A percentile compares a stretch with the other conserved stretches of the same genome.
Conservation (phyloP, 129 eudicot genomes). For the Flaveria sonorensis region DNA sequence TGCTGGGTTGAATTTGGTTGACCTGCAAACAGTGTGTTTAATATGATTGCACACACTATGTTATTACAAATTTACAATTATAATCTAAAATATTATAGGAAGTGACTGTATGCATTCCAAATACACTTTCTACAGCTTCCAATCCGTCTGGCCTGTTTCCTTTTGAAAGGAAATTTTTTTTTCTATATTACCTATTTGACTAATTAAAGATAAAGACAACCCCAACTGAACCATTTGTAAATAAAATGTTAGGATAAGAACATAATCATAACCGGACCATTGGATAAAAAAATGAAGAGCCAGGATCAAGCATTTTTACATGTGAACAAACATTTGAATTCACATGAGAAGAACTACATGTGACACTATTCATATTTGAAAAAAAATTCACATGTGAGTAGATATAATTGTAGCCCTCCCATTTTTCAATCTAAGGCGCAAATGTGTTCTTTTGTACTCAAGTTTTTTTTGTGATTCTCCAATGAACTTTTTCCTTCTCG, state of each 20-base stretch:
- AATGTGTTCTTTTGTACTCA: neutral
- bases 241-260: neutral
- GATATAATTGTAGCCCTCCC: no score
- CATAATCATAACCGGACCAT: neutral
- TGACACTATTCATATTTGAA: no score
- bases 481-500: neutral
- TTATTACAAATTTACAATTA: neutral
- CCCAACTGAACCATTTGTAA: neutral
- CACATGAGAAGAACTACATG: no score
- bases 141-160: neutral
- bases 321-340: neutral
- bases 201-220: neutral
- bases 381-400: no score
- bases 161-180: no score
- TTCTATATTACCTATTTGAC: no score
- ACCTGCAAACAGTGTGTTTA: neutral
- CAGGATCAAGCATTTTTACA: neutral
- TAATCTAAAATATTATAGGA: neutral
- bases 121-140: neutral
- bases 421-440: neutral
- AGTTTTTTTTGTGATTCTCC: neutral
- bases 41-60: neutral
- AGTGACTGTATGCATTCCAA: neutral
- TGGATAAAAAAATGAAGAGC: no score
- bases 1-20: no score